Percentiles rank a stretch among this genome's conserved stretches.
Conservation (phyloP, 2,329 filamentous ascomycete species). For the Allantophomopsis cytisporea region DNA sequence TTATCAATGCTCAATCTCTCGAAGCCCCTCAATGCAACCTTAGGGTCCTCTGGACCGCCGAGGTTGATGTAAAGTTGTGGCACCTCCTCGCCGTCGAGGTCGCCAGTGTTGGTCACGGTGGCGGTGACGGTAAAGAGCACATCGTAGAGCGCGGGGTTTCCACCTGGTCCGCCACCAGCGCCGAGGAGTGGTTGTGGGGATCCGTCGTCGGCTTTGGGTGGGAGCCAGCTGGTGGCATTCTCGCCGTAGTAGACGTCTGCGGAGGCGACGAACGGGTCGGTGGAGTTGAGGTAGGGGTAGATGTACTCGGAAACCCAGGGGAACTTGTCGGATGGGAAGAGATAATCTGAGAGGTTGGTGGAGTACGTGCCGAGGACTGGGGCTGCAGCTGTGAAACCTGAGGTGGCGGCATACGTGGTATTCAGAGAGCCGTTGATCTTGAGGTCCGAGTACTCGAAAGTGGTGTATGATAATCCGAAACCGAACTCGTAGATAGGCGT, state of each 20-base stretch:
- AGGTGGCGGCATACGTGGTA: slow-evolving; percentile 30
- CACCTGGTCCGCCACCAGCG: slow-evolving; percentile 37
- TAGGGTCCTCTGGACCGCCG: slow-evolving; percentile 61
- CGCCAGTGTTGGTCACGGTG: slow-evolving; percentile 40
- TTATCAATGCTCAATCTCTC: slow-evolving; percentile 61
- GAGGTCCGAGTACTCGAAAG: slow-evolving; percentile 61
- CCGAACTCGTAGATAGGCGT: slow-evolving; percentile 72
- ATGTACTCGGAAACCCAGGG: slow-evolving; percentile 33
- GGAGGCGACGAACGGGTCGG: slow-evolving; percentile 33
- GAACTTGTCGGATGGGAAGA: slow-evolving; percentile 47
- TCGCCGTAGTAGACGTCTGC: slow-evolving; percentile 16
- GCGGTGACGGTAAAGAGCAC: slow-evolving; percentile 37
- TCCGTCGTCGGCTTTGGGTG: slow-evolving; percentile 27
- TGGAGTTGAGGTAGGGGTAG: slow-evolving; percentile 41
- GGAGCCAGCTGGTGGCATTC: slow-evolving; percentile 20
- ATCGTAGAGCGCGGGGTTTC: slow-evolving; percentile 39
- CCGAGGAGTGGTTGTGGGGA: slow-evolving; percentile 28
- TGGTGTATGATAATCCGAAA: slow-evolving; percentile 69
- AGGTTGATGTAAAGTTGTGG: slow-evolving; percentile 61
- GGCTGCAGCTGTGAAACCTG: slow-evolving; percentile 47
- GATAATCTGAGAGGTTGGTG: slow-evolving; percentile 48
- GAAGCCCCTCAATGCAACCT: slow-evolving; percentile 61
- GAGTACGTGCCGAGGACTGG: slow-evolving; percentile 50
- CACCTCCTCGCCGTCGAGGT: slow-evolving; percentile 38
- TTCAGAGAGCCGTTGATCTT: slow-evolving; percentile 17